Conservation (phyloP, 495 filamentous ascomycete genomes). For the Talaromyces liani region DNA sequence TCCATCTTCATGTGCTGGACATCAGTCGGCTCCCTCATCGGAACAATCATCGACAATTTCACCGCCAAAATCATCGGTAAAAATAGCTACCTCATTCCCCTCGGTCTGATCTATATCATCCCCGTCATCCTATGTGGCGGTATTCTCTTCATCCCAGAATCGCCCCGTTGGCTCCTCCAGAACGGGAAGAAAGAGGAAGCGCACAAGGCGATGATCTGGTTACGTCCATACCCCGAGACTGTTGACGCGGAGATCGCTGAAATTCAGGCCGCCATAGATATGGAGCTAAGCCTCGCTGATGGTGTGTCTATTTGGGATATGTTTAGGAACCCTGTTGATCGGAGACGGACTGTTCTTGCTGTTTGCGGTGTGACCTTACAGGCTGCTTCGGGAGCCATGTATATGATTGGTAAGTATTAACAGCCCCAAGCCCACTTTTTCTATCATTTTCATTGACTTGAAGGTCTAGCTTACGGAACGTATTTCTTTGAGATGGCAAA, state of each 20-base stretch:
- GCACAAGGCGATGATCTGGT: neutral
- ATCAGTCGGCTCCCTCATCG: slow-evolving; percentile 46
- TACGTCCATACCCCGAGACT: neutral
- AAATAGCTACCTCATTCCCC: slow-evolving; percentile 44
- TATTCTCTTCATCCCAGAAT: slow-evolving; percentile 56
- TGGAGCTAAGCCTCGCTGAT: neutral
- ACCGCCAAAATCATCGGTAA: slow-evolving; percentile 37
- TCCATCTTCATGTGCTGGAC: slow-evolving; percentile 43
- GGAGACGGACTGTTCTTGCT: neutral
- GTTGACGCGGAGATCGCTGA: neutral
- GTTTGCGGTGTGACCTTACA: neutral
- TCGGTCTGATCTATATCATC: slow-evolving; percentile 51
- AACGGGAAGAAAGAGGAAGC: slow-evolving; percentile 25
- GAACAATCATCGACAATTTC: slow-evolving; percentile 57
- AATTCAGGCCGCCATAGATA: neutral
- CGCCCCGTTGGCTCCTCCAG: slow-evolving; percentile 56
- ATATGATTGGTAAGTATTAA: neutral
- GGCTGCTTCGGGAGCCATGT: neutral
- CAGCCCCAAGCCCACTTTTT: neutral
- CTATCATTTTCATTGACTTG: neutral
- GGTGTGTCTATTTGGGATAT: neutral
- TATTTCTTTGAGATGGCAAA: neutral
- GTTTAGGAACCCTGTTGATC: neutral
- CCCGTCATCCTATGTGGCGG: slow-evolving; percentile 43
- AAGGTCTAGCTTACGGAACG: neutral